phyloP scores from a whole-genome alignment of 1,139 yeast species.

The Spencermartinsiella ligniputridi region DNA sequence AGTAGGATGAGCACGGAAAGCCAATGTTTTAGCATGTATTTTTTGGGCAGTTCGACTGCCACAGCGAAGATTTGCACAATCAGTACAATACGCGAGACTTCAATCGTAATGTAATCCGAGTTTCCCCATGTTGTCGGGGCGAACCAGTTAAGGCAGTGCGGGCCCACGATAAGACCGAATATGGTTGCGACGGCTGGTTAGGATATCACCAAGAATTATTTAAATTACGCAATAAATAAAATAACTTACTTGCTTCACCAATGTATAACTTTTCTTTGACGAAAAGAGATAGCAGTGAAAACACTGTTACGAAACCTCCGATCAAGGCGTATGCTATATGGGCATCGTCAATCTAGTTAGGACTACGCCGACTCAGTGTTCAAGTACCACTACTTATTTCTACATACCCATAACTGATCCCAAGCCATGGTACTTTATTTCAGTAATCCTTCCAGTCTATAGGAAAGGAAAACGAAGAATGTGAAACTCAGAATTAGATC shows the following conservation, averaged over 20 bases:
- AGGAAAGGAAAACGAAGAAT: too few relatives aligned
- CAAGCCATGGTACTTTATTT: constrained; percentile 29
- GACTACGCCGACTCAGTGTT: constrained; percentile 1
- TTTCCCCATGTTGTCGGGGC: constrained; percentile 90
- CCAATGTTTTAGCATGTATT: constrained; percentile 92
- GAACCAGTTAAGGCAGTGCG: constrained; percentile 88
- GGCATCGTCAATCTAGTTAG: constrained; percentile 45
- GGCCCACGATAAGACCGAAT: constrained; percentile 89
- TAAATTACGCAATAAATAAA: neutral
- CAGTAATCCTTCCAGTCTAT: too few relatives aligned
- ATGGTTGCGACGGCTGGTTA: constrained; percentile 68
- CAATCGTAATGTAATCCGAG: constrained; percentile 78
- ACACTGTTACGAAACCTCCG: constrained; percentile 82
- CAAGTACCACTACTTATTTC: neutral
- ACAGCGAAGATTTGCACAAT: constrained; percentile 96
- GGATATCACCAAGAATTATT: neutral
- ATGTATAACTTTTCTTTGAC: constrained; percentile 85
- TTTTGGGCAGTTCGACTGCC: constrained; percentile 92
- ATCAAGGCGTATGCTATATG: constrained; percentile 92
- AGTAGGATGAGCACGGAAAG: constrained; percentile 69
- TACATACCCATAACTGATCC: constrained; percentile 31
- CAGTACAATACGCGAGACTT: constrained; percentile 79
- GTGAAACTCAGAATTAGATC: too few relatives aligned
- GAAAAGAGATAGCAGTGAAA: constrained; percentile 84
- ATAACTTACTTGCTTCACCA: constrained; percentile 69